Evolutionary conservation across 495 filamentous ascomycete species (phyloP).

Genomic region (Aspergillus nidulans): DNA sequence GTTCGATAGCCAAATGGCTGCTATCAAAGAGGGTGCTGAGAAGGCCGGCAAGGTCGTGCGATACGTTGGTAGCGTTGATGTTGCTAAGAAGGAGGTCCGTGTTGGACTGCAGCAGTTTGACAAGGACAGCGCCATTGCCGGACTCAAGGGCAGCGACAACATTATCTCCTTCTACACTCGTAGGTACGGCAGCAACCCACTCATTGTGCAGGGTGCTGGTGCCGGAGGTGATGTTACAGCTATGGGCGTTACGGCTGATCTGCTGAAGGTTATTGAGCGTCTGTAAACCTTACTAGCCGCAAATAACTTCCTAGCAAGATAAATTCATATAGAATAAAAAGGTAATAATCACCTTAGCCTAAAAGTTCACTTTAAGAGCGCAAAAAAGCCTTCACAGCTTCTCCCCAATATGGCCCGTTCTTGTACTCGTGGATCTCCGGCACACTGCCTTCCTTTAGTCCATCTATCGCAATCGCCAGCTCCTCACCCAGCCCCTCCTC

Average conservation of each 20-base stretch:
- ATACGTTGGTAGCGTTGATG: slow-evolving; percentile 90
- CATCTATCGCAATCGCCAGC: slow-evolving; percentile 68
- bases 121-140: slow-evolving; percentile 78
- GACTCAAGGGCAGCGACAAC: slow-evolving; percentile 93
- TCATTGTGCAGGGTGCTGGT: slow-evolving; percentile 92
- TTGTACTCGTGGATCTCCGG: slow-evolving; percentile 68
- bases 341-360: not conserved
- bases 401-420: slow-evolving; percentile 61
- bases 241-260: slow-evolving; percentile 87
- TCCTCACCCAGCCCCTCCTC: slow-evolving; percentile 62
- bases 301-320: not conserved
- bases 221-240: slow-evolving; percentile 94
- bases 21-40: slow-evolving; percentile 70
- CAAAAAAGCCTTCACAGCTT: slow-evolving; percentile 56
- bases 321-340: not conserved
- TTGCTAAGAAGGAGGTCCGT: slow-evolving; percentile 67
- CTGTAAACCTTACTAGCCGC: slow-evolving; percentile 17
- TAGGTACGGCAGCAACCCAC: slow-evolving; percentile 80
- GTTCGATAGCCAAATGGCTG: slow-evolving; percentile 81
- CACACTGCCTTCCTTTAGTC: slow-evolving; percentile 62
- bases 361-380: slow-evolving; percentile 20
- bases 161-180: slow-evolving; percentile 97
- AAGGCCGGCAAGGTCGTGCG: slow-evolving; percentile 85
- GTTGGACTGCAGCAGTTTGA: slow-evolving; percentile 88
- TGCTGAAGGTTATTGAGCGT: slow-evolving; percentile 73